Evolutionary conservation across 345 rosid species (phyloP).

Genomic region (Arabidopsis arenosa): DNA sequence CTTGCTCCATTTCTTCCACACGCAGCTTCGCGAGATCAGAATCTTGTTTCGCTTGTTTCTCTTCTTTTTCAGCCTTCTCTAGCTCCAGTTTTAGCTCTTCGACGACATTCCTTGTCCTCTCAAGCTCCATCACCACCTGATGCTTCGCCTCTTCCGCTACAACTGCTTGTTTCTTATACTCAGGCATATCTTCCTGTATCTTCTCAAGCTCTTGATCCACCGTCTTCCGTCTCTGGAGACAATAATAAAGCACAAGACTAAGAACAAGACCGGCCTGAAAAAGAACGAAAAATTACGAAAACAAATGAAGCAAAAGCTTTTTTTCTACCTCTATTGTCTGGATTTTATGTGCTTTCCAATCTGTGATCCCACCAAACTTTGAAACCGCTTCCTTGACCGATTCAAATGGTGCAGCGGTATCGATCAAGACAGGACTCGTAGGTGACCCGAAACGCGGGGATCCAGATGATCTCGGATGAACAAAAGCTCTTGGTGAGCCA

Average conservation of each 20-base stretch:
- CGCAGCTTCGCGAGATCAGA: conserved; percentile 84
- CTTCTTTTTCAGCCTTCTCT: conserved; percentile 90
- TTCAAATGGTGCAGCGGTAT: conserved; percentile 90
- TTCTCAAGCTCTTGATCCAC: conserved; percentile 83
- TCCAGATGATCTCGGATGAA: conserved; percentile 32
- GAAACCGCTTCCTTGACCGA: conserved; percentile 96
- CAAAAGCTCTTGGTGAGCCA: conserved; percentile 45
- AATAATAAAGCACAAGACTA: background rate
- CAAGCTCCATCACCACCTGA: conserved; percentile 70
- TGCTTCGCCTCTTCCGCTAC: conserved; percentile 66
- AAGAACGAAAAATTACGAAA: background rate
- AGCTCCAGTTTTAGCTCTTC: conserved; percentile 82
- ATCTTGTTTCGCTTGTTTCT: conserved; percentile 94
- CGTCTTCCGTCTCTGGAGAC: conserved; percentile 64
- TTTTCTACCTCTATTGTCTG: conserved; percentile 75
- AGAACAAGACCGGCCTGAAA: too few relatives aligned
- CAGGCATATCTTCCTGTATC: conserved; percentile 72
- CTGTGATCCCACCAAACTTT: conserved; percentile 93
- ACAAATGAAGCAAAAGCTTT: too few relatives aligned
- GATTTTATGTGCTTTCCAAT: conserved; percentile 93
- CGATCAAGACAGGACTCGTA: conserved; percentile 52
- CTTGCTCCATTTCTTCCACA: conserved; percentile 92
- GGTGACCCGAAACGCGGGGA: conserved; percentile 44
- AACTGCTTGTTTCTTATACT: conserved; percentile 58
- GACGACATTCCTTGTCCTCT: conserved; percentile 66